A percentile compares a stretch with the other conserved stretches of the same genome.
Evolutionary conservation across 2,329 filamentous ascomycete genomes (phyloP).

Genomic region (Leptographium radiaticola): DNA sequence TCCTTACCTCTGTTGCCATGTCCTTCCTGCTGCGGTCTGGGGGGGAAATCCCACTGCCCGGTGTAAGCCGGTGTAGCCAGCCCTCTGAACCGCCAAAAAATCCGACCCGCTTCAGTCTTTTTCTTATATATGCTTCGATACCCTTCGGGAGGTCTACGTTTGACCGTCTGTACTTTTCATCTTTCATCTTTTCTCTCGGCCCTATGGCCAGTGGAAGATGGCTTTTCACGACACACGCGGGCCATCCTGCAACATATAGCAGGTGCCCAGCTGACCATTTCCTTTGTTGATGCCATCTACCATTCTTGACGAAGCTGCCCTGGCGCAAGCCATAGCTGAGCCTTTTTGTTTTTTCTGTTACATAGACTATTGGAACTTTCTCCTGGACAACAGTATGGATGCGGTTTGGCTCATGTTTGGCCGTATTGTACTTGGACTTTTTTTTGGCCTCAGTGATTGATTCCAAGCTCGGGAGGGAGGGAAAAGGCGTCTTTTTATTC

Average conservation of each 20-base stretch:
- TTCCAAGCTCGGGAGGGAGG: background rate
- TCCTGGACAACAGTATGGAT: background rate
- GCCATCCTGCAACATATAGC: constrained; percentile 2
- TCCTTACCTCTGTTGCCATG: background rate
- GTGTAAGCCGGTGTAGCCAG: constrained; percentile 13
- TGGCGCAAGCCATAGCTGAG: background rate
- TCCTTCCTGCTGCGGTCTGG: background rate
- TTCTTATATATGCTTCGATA: constrained; percentile 26
- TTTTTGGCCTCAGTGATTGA: background rate
- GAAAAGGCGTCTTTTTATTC: background rate
- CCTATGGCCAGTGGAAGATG: background rate
- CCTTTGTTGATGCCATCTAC: constrained; percentile 5
- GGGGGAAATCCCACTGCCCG: background rate
- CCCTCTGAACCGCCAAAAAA: constrained; percentile 7
- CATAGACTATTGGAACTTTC: background rate
- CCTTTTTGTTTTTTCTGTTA: constrained; percentile 9
- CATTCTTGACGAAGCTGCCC: constrained; percentile 1
- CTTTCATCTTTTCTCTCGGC: constrained; percentile 2
- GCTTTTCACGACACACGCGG: constrained; percentile 5
- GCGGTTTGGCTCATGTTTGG: background rate
- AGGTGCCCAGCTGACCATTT: constrained; percentile 6
- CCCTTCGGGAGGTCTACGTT: constrained; percentile 25
- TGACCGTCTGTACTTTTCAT: constrained; percentile 9
- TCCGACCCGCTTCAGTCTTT: background rate
- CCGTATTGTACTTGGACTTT: background rate